Evolutionary conservation across 805 yeast species (phyloP), one percentile per base, ranked within the genome.

Genomic region (Ogataea saltuana): DNA sequence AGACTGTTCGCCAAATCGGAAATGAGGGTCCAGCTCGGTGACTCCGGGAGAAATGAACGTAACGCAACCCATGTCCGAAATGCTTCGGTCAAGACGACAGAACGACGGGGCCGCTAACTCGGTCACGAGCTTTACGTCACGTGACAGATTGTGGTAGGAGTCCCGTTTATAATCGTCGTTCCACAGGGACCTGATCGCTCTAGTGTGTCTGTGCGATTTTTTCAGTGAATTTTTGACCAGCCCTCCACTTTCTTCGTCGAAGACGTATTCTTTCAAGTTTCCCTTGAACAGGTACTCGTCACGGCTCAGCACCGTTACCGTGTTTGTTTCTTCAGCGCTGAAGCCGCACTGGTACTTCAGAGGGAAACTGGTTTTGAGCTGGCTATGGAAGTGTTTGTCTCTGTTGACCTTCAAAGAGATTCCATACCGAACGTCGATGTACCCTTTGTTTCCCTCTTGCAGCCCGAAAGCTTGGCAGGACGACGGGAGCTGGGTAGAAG

Each of bases 111-210:
- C 32, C 9, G 33, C 20, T 20, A 49, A 31, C 32, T n/a, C n/a
- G 15, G 37, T 17, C 6, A n/a, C 35, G n/a, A 49, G 41, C 27
- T 32, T 30, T 18, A 52, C 44, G 34, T 50, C 54, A n/a, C 18
- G 37, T 6, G 43, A 40, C 18, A 44, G 21, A 8, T 39, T 33
- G 13, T 33, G n/a, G 28, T 31, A 40, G n/a, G 28, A 29, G 11
- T 42, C 39, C 9, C 22, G 12, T 25, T 37, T 45, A 23, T 48
- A 48, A 19, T 39, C 38, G 13, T 21, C 22, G 38, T 38, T 38
- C 48, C 42, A 34, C 15, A 41, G 36, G n/a, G 20, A 13, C 17
- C 43, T 12, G 18, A 42, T 21, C 9, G 36, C 37, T 17, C 41
- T 25, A 20, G 44, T 39, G 30, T 38, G 45, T 33, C 39, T 39